These are phyloP conservation scores for Bruguiera gymnorhiza DNA, from an alignment of 345 rosid genomes.

Conservation along the genomic window DNA sequence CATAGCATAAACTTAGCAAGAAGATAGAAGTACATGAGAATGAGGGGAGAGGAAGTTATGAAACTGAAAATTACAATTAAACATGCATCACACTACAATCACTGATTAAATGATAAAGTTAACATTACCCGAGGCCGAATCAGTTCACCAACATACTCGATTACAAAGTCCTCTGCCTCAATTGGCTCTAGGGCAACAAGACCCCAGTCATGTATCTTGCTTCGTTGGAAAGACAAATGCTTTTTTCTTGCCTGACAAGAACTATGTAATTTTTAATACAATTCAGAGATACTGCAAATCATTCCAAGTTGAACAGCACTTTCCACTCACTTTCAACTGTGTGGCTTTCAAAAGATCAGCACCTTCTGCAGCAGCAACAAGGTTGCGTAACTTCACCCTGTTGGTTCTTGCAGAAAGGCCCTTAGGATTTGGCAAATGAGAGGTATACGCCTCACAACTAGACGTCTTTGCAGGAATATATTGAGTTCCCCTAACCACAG, in stretches of 20 bases:
- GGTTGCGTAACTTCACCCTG: constrained; percentile 92
- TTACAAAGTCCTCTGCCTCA: constrained; percentile 96
- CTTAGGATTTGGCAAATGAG: constrained; percentile 48
- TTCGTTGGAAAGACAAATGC: constrained; percentile 79
- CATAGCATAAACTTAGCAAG: neutral
- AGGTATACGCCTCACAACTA: constrained; percentile 43
- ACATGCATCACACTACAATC: constrained; percentile 3
- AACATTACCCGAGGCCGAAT: constrained; percentile 82
- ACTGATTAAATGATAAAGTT: constrained; percentile 5
- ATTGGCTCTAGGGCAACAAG: constrained; percentile 90
- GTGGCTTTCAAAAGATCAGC: constrained; percentile 89
- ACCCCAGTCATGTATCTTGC: constrained; percentile 99
- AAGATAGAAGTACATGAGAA: constrained; percentile 7
- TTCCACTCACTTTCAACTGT: constrained; percentile 71
- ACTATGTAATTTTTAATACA: constrained; percentile 9
- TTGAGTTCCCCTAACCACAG: constrained; percentile 64
- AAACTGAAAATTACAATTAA: neutral
- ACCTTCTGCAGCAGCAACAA: constrained; percentile 97
- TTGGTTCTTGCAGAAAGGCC: constrained; percentile 95
- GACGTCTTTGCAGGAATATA: constrained; percentile 31
- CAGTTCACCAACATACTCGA: constrained; percentile 96
- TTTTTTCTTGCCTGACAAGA: constrained; percentile 84
- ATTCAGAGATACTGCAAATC: constrained; percentile 5
- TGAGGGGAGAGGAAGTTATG: too few species aligned
- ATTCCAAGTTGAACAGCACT: constrained; percentile 17